Conservation (phyloP, 305 asterid genomes). For the Rubia balearica region DNA sequence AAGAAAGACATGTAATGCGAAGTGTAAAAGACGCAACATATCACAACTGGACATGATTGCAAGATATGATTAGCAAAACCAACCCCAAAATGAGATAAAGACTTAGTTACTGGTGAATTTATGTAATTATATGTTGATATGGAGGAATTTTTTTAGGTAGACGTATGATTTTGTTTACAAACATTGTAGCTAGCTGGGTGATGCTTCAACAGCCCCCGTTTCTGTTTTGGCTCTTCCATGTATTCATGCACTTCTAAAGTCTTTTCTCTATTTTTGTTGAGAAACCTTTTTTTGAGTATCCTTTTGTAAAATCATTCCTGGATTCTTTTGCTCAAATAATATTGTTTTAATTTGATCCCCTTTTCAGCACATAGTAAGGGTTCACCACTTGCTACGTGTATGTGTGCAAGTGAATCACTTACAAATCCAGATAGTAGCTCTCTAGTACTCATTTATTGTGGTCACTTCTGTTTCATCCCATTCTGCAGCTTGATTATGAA, state of each 20-base stretch:
- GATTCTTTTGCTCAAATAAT: background rate
- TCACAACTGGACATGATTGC: background rate
- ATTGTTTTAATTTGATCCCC: background rate
- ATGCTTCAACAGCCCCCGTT: background rate
- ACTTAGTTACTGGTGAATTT: background rate
- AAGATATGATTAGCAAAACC: background rate
- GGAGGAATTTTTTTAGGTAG: background rate
- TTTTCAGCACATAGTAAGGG: background rate
- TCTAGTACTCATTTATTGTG: background rate
- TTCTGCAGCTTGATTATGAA: slow-evolving; percentile 70
- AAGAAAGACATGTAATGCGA: background rate
- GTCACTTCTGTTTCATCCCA: background rate
- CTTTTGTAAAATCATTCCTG: background rate
- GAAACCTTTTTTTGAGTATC: background rate
- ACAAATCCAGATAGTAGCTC: background rate
- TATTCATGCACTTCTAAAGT: background rate
- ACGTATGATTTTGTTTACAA: no score
- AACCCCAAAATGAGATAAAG: background rate
- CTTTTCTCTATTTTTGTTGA: background rate
- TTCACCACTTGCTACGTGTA: background rate
- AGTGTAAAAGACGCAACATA: background rate
- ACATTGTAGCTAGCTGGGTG: background rate
- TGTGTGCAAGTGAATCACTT: background rate
- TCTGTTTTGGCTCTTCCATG: background rate
- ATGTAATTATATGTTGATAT: background rate